phyloP scores from a whole-genome alignment of 768 basidiomycete genomes.

The Tricholoma terreum region DNA sequence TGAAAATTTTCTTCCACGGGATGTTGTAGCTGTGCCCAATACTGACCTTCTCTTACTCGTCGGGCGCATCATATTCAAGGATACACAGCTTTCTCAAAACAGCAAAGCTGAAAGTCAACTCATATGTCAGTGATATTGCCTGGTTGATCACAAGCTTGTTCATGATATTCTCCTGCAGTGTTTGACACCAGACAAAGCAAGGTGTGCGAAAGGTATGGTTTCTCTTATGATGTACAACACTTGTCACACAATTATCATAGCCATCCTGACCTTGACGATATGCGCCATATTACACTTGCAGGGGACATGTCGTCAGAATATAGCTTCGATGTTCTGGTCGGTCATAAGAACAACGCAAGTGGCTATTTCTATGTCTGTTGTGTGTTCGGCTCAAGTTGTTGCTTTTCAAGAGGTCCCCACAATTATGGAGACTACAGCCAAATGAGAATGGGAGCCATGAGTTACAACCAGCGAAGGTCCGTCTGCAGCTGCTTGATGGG shows the following conservation, averaged over 20 bases:
- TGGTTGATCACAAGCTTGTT: too few species aligned
- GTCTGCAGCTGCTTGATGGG: not conserved
- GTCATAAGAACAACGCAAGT: conserved; percentile 1
- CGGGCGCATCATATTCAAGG: not conserved
- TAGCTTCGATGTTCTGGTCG: conserved; percentile 2
- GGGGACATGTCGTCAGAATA: too few species aligned
- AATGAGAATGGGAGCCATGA: not conserved
- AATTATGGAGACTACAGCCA: not conserved
- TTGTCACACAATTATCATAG: too few species aligned
- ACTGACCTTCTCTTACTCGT: not conserved
- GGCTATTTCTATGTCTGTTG: not conserved
- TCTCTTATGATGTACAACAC: too few species aligned
- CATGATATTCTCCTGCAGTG: too few species aligned
- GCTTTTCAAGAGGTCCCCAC: not conserved
- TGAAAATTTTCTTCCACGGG: not conserved
- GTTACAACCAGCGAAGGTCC: not conserved
- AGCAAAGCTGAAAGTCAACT: conserved; percentile 3
- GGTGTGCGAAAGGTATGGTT: conserved; percentile 2
- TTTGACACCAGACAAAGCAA: not conserved
- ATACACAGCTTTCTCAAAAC: not conserved
- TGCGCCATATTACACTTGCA: not conserved
- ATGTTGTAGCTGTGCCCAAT: not conserved
- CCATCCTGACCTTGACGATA: conserved; percentile 4
- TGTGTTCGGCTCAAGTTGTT: not conserved
- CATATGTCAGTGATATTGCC: not conserved